Conservation (phyloP, 1,284 basidiomycete genomes). For the Sporisorium iseilematis-ciliati region DNA sequence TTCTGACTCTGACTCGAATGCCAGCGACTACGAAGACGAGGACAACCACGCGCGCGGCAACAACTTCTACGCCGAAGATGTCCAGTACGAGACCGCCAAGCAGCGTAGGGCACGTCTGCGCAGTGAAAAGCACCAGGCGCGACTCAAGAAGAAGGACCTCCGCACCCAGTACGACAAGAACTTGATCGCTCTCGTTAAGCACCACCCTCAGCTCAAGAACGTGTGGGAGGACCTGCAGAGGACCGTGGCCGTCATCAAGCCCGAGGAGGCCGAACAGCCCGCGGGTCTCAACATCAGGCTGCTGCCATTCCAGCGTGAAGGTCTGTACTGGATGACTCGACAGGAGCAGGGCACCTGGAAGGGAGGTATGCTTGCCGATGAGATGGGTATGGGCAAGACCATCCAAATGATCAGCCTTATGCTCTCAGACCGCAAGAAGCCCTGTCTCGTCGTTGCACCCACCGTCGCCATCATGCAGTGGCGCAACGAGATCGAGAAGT, state of each 20-base stretch:
- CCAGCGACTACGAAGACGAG: constrained; percentile 35
- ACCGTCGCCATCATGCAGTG: constrained; percentile 99
- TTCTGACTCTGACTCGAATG: constrained; percentile 22
- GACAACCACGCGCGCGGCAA: constrained; percentile 25
- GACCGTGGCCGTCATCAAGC: constrained; percentile 72
- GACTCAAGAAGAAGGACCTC: constrained; percentile 41
- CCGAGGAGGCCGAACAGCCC: constrained; percentile 78
- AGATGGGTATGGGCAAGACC: constrained; percentile 95
- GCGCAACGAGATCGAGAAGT: constrained; percentile 88
- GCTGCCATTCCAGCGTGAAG: constrained; percentile 86
- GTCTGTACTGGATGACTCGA: constrained; percentile 93
- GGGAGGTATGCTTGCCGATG: constrained; percentile 94
- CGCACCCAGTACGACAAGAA: constrained; percentile 47
- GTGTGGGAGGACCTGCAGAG: constrained; percentile 88
- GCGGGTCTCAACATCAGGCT: constrained; percentile 75
- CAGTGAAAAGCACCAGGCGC: constrained; percentile 43
- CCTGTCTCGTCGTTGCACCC: constrained; percentile 87
- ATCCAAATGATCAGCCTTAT: constrained; percentile 95
- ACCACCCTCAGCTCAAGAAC: constrained; percentile 79
- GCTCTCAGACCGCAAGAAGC: constrained; percentile 81
- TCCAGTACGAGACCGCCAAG: constrained; percentile 60
- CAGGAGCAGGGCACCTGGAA: constrained; percentile 90
- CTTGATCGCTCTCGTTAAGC: constrained; percentile 19
- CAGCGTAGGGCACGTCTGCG: constrained; percentile 52
- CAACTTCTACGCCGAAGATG: constrained; percentile 46